Base-by-base conservation (phyloP, 352 stramenopile species). In the Phytophthora ohioensis region DNA sequence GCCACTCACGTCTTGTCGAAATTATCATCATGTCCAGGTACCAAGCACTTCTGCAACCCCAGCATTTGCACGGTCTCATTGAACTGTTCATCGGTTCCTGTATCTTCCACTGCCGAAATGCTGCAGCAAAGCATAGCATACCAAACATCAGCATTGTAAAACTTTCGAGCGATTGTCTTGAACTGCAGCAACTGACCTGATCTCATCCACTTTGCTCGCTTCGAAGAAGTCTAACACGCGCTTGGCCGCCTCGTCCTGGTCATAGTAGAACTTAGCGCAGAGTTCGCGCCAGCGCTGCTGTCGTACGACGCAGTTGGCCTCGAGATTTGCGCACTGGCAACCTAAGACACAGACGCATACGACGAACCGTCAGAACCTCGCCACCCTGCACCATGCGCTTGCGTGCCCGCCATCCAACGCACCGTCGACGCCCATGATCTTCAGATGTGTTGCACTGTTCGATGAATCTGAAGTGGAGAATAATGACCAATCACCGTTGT, bases 211-310 rank as follows among this genome's bases (percentile, higher is more conserved):
- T 75, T 82, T 88, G 51, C 65, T 67, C 38, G 71, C 75, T 66
- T 93, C 87, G 57, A 93, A 93, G 65, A 79, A 79, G 54, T 90
- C 81, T 49, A 94, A 63, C 49, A 93, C 81, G 47, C 82, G 82
- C 73, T 91, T 88, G 39, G 87, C 84, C 39, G 64, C 35, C 5
- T 69, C 63, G 57, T 92, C 82, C 39, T 87, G 71, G 3, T 83
- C 56, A 47, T 88, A 92, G 62, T 89, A 94, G 57, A 90, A 93
- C 34, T 75, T 70, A 41, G 71, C 64, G 57, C 87, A 94, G 9
- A 90, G 53, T 51, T 86, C 69, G 15, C 81, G 79, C 85, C 86
- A 94, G 12, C 57, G 69, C 66, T 82, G 62, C 10, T 80, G 67
- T 6, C 84, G 74, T 47, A 63, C 59, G 3, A 74, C 42, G n/a